Evolutionary conservation across 2,329 filamentous ascomycete species (phyloP), one percentile per base, ranked within the genome.

Genomic region (Cordyceps militaris): DNA sequence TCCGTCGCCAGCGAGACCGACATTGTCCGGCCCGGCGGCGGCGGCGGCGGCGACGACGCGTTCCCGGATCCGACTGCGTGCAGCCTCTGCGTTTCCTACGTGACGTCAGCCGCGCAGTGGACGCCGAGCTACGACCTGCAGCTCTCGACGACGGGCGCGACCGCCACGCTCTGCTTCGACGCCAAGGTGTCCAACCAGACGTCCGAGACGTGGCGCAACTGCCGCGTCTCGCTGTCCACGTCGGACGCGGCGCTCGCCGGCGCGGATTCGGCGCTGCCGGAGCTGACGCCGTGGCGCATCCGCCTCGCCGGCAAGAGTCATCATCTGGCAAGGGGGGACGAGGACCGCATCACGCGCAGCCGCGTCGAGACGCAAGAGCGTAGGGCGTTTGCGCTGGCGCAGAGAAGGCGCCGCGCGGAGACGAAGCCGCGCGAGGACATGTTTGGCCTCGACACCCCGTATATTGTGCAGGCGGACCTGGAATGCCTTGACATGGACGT

Each of bases 121-220:
- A 70, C 72, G 0, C 82, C 84, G 2, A 80, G 76, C 57, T 87
- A 87, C 66, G 83, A 87, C 63, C 69, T 87, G 40, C 77, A 77
- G 53, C 74, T 88, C n/a, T 81, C 76, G 13, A 84, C 84, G 1
- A 76, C 78, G 0, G 74, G 69, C 21, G 78, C 76, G 50, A 76
- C 77, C 0, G 83, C 76, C 1, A 70, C 70, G 4, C 73, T 87
- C 14, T 79, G 78, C 63, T 88, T 87, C 66, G 81, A 85, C 56
- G 84, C 84, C 1, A 77, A 80, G 61, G 78, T 87, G 54, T 78
- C 76, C 58, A 88, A 88, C 69, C 73, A 73, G 52, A 86, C 83
- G 0, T 83, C 80, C 0, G 85, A 88, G 70, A 81, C 78, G 0
- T 88, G 85, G 85, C 73, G 72, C 30, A 78, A 81, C 68, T 80